phyloP scores from a whole-genome alignment of 2,329 filamentous ascomycete species.

The Pezicula carpinea region DNA sequence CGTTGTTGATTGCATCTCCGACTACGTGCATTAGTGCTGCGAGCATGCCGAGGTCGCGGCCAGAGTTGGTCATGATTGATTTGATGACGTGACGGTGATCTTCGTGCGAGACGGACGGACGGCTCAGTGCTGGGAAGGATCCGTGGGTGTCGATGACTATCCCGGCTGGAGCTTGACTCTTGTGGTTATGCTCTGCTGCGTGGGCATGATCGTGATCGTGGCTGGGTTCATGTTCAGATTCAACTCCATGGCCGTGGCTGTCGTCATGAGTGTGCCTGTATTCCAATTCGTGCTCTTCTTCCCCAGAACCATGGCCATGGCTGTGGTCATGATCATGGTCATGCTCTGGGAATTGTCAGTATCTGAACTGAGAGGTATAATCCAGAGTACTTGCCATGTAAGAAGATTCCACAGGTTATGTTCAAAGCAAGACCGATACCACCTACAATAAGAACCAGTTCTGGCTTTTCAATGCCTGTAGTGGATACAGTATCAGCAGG shows the following conservation, averaged over 20 bases:
- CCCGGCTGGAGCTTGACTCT: background rate
- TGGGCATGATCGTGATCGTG: background rate
- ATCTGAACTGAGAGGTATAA: slow-evolving; percentile 72
- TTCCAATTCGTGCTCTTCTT: slow-evolving; percentile 10
- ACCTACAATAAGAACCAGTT: slow-evolving; percentile 65
- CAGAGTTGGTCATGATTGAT: slow-evolving; percentile 23
- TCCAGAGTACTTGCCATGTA: slow-evolving; percentile 49
- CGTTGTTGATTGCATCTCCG: slow-evolving; percentile 70
- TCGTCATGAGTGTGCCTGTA: background rate
- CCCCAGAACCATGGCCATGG: slow-evolving; percentile 2
- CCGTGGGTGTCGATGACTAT: slow-evolving; percentile 4
- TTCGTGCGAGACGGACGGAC: slow-evolving; percentile 32
- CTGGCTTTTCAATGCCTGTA: slow-evolving; percentile 58
- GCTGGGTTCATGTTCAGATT: background rate
- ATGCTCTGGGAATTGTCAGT: slow-evolving; percentile 24
- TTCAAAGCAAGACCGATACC: slow-evolving; percentile 64
- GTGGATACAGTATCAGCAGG: slow-evolving; percentile 1
- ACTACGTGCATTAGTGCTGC: slow-evolving; percentile 67
- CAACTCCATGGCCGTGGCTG: background rate
- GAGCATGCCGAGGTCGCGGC: slow-evolving; percentile 64
- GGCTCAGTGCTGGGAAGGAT: background rate
- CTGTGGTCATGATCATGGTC: slow-evolving; percentile 27
- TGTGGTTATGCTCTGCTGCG: slow-evolving; percentile 1
- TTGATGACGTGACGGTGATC: slow-evolving; percentile 43
- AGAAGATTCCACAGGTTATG: slow-evolving; percentile 57